These are phyloP conservation scores for Pseudocercospora pini-densiflorae DNA, from an alignment of 2,329 filamentous ascomycete genomes.

Conservation along the genomic window DNA sequence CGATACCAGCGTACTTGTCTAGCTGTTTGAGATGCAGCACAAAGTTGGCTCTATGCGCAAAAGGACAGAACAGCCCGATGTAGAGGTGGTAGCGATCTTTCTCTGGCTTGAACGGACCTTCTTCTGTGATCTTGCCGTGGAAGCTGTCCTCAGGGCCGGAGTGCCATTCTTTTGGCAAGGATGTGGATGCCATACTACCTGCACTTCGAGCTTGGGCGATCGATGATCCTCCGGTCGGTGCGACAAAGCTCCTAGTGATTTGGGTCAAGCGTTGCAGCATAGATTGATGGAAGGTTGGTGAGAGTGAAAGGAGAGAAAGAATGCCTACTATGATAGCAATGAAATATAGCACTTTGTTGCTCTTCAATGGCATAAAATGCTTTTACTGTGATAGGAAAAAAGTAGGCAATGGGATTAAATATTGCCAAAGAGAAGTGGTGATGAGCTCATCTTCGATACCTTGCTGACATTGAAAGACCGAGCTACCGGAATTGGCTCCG, in stretches of 20 bases:
- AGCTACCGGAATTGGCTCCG: too few species aligned
- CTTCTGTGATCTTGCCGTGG: constrained; percentile 56
- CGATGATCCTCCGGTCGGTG: neutral
- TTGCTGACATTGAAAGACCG: too few species aligned
- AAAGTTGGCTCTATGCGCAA: constrained; percentile 65
- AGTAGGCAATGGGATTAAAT: too few species aligned
- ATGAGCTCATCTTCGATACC: too few species aligned
- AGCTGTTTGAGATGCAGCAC: constrained; percentile 63
- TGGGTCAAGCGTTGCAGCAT: constrained; percentile 16
- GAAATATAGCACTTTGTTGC: neutral
- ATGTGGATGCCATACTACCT: neutral
- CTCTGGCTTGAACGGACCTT: constrained; percentile 56
- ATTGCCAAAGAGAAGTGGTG: too few species aligned
- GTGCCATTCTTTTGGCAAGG: constrained; percentile 31
- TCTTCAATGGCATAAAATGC: neutral
- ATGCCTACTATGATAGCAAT: constrained; percentile 3
- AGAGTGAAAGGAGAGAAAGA: neutral
- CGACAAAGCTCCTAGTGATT: constrained; percentile 9
- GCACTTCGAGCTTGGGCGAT: neutral
- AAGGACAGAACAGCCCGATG: constrained; percentile 67
- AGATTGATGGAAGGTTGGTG: neutral
- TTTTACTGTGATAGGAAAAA: neutral
- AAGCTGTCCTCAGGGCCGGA: constrained; percentile 50
- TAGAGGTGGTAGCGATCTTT: constrained; percentile 61
- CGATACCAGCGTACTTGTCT: constrained; percentile 52